These are phyloP conservation scores for Aspergillus saccharolyticus DNA, from an alignment of 495 filamentous ascomycete species.

Conservation along the genomic window DNA sequence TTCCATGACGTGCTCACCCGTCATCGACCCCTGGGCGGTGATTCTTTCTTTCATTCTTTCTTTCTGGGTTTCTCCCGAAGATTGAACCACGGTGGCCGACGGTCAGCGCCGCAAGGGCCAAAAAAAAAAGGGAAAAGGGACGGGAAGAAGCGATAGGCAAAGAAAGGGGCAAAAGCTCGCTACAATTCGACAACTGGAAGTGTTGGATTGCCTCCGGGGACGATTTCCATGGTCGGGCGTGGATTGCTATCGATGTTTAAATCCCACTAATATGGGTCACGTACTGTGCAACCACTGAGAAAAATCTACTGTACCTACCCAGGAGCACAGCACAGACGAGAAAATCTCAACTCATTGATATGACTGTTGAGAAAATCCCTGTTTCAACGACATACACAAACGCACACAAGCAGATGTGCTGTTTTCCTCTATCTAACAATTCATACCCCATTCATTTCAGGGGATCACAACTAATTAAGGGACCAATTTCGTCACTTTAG, in stretches of 20 bases:
- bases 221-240: constrained; percentile 11
- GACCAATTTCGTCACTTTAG: constrained; percentile 7
- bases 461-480: not conserved
- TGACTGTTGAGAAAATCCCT: not conserved
- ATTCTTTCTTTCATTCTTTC: not conserved
- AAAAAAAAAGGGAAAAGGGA: constrained; percentile 1
- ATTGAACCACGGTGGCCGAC: constrained; percentile 3
- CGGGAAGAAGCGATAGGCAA: not conserved
- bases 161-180: too few relatives aligned
- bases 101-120: constrained; percentile 16
- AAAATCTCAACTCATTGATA: not conserved
- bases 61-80: constrained; percentile 7
- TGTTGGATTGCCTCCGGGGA: constrained; percentile 5
- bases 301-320: not conserved
- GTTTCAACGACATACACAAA: not conserved
- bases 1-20: constrained; percentile 19
- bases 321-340: not conserved
- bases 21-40: constrained; percentile 4
- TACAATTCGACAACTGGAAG: too few relatives aligned
- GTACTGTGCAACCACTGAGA: not conserved
- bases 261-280: constrained; percentile 18
- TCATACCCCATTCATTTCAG: not conserved
- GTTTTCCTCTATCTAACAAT: not conserved
- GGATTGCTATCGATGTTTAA: constrained; percentile 12
- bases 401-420: not conserved